Evolutionary conservation across 495 filamentous ascomycete species (phyloP), one percentile per base, ranked within the genome.

Genomic region (Daldinia concentrica): DNA sequence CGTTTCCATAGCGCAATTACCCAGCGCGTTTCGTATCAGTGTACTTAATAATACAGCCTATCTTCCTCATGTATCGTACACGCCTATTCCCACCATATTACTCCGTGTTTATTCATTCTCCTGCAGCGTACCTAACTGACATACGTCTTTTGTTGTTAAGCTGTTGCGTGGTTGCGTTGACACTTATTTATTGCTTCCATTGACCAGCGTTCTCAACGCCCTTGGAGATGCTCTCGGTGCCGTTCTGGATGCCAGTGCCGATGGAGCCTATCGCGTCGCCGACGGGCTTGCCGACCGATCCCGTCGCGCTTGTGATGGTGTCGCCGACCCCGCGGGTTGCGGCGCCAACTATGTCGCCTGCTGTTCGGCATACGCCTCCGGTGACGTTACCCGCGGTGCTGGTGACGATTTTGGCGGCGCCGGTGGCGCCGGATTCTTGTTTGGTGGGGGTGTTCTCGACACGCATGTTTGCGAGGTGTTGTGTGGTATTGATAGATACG

Each of bases 141-240:
- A 14, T 36, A 0, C 4, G 3, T 36, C n/a, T 36, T 14, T 36
- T 36, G 34, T 36, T 14, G 34, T 14, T n/a, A n/a, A n/a, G n/a
- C n/a, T 36, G 34, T 36, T 5, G 3, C 3, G 30, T 43, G 5
- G 8, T 15, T 11, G 19, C 15, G 4, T 22, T 4, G 22, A 29
- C 24, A 3, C 14, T 14, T 34, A 15, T 17, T 58, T 27, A 75
- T 26, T 83, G 86, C 82, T 86, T 89, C 84, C 89, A 89, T 79
- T 91, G 80, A 3, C 90, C 90, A 29, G 90, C 89, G 75, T 90
- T 83, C 81, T 92, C 90, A 39, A 90, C 84, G 0, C 90, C 89
- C 77, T 86, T 83, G 11, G 87, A 85, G 36, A 91, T 83, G 34
- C 73, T 76, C 17, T 82, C 83, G 19, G 85, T 82, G 3, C 86